These are phyloP conservation scores for Dothidotthia symphoricarpi DNA, from an alignment of 2,329 filamentous ascomycete genomes.

Conservation along the genomic window DNA sequence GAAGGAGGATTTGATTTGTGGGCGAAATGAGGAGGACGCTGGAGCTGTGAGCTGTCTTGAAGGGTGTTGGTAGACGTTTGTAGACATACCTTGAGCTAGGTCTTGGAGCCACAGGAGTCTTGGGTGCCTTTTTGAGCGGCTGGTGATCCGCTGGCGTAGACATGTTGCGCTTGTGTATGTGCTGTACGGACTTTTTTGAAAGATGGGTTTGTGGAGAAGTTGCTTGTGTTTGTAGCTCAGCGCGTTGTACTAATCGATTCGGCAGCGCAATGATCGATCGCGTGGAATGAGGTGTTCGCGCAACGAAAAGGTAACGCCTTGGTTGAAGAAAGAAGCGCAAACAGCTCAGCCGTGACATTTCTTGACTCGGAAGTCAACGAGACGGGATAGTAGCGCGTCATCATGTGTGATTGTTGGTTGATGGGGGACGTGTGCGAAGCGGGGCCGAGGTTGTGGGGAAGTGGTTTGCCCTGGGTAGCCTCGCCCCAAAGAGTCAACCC, in stretches of 20 bases:
- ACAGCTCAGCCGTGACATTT: slow-evolving; percentile 25
- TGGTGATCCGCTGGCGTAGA: slow-evolving; percentile 34
- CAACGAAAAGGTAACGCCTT: not conserved
- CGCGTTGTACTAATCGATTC: not conserved
- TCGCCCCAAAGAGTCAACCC: slow-evolving; percentile 9
- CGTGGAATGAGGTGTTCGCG: not conserved
- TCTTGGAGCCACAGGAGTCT: slow-evolving; percentile 50
- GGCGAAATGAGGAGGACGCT: slow-evolving; percentile 85
- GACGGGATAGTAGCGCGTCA: slow-evolving; percentile 14
- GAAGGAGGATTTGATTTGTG: slow-evolving; percentile 79
- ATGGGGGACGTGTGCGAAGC: slow-evolving; percentile 16
- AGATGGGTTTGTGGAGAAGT: not conserved
- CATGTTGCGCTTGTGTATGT: slow-evolving; percentile 24
- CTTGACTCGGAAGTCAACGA: slow-evolving; percentile 13
- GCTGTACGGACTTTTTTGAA: no score
- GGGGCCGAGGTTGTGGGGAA: slow-evolving; percentile 35
- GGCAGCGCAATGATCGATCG: not conserved
- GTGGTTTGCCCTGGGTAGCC: slow-evolving; percentile 6
- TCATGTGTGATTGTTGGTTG: slow-evolving; percentile 22
- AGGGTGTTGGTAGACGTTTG: not conserved
- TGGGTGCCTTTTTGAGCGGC: slow-evolving; percentile 32
- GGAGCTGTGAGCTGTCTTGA: slow-evolving; percentile 2
- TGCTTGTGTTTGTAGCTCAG: not conserved
- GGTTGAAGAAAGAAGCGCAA: slow-evolving; percentile 6
- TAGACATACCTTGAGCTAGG: slow-evolving; percentile 62